Percentiles rank a stretch among this genome's conserved stretches.
Evolutionary conservation across 805 yeast species (phyloP).

Genomic region (Wickerhamiella azymoides): DNA sequence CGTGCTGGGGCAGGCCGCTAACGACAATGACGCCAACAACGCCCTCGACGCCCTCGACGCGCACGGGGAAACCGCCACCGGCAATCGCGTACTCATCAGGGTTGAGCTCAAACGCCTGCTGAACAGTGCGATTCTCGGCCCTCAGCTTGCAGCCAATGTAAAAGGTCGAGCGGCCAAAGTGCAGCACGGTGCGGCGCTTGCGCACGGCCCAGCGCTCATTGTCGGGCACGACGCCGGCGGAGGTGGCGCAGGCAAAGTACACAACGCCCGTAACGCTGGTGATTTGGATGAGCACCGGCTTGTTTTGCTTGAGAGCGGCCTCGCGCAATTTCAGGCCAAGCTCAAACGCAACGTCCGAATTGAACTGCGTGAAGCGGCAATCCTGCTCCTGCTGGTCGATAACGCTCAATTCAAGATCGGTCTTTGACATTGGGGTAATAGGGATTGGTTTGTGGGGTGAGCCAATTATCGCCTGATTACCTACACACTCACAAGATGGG

Average conservation of each 20-base stretch:
- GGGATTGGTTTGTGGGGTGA: no score
- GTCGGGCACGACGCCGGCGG: constrained; percentile 23
- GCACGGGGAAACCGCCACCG: constrained; percentile 25
- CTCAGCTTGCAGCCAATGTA: constrained; percentile 21
- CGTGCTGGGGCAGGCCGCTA: constrained; percentile 21
- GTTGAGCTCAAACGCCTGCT: constrained; percentile 15
- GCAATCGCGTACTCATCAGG: constrained; percentile 20
- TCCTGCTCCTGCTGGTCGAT: constrained; percentile 20
- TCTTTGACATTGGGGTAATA: no score
- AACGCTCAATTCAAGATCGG: neutral
- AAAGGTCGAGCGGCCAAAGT: constrained; percentile 20
- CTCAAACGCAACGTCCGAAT: constrained; percentile 55
- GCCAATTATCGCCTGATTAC: no score
- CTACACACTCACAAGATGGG: constrained; percentile 1
- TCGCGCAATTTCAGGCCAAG: constrained; percentile 55
- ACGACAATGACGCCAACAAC: constrained; percentile 22
- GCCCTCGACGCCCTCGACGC: constrained; percentile 23
- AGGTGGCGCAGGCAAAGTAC: constrained; percentile 20
- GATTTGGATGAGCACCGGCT: constrained; percentile 20
- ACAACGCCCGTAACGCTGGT: constrained; percentile 17
- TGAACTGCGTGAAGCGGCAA: constrained; percentile 19
- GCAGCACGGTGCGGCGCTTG: constrained; percentile 20
- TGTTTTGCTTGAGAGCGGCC: constrained; percentile 8
- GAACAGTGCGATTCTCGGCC: constrained; percentile 14
- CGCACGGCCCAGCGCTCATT: constrained; percentile 22